Percentiles rank a stretch among this genome's conserved stretches.
Evolutionary conservation across 768 basidiomycete species (phyloP).

Genomic region (Rhodotorula sphaerocarpa): DNA sequence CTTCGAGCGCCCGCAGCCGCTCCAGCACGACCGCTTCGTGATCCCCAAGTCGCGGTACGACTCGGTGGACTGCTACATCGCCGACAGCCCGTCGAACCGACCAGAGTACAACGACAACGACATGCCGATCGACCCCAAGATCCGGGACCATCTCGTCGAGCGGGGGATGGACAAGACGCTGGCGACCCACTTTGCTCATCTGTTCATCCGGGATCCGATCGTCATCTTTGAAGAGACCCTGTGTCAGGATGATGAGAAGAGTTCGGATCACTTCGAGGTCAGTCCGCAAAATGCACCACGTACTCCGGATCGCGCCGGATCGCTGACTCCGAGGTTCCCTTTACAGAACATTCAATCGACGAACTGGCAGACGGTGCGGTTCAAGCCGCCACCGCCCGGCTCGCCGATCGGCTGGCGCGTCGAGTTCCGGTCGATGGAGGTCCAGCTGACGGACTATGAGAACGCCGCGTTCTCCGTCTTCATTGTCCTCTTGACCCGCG

Average conservation of each 20-base stretch:
- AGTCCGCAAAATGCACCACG: constrained; percentile 6
- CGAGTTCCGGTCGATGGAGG: constrained; percentile 98
- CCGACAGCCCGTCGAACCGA: constrained; percentile 68
- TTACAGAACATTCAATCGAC: constrained; percentile 93
- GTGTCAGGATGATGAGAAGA: constrained; percentile 75
- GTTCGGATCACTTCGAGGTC: constrained; percentile 94
- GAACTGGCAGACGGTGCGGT: constrained; percentile 97
- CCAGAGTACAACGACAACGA: constrained; percentile 88
- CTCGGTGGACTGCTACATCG: constrained; percentile 85
- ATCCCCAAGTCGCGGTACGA: constrained; percentile 98
- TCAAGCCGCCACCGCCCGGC: constrained; percentile 93
- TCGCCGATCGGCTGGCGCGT: constrained; percentile 95
- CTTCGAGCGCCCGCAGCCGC: constrained; percentile 51
- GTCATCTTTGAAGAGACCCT: constrained; percentile 91
- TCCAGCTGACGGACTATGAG: constrained; percentile 97
- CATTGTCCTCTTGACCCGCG: constrained; percentile 84
- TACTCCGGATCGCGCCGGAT: not conserved
- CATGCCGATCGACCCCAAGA: constrained; percentile 66
- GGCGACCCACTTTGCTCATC: constrained; percentile 83
- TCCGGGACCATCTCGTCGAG: constrained; percentile 62
- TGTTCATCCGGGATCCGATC: constrained; percentile 95
- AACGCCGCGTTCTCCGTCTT: constrained; percentile 96
- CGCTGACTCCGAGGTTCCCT: not conserved
- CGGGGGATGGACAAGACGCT: constrained; percentile 81
- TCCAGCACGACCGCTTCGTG: constrained; percentile 61